These are phyloP conservation scores for Botrytis fragariae DNA, from an alignment of 2,329 filamentous ascomycete species.

Conservation along the genomic window DNA sequence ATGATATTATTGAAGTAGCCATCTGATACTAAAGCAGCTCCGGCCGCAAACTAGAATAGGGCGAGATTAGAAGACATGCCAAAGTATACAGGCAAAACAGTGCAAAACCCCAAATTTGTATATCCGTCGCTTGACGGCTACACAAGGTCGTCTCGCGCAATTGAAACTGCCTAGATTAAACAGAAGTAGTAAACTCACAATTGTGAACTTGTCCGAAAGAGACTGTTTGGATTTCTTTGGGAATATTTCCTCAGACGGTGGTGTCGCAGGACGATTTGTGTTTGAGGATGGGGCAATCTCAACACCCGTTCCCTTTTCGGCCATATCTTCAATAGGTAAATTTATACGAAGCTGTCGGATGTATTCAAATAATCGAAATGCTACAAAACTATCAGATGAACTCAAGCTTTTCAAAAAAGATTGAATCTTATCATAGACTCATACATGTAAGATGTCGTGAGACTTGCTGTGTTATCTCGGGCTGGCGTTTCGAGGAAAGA, in stretches of 20 bases:
- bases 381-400: background rate
- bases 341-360: background rate
- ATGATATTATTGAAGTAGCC: constrained; percentile 41
- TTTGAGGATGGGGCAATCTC: background rate
- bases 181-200: constrained; percentile 21
- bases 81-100: background rate
- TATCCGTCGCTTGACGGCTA: background rate
- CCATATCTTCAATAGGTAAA: background rate
- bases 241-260: constrained; percentile 20
- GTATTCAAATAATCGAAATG: background rate
- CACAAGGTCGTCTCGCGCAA: background rate
- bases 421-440: background rate
- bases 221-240: constrained; percentile 29
- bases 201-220: constrained; percentile 36
- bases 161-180: background rate
- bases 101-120: background rate
- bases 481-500: background rate
- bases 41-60: constrained; percentile 32
- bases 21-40: constrained; percentile 38
- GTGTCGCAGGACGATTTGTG: background rate
- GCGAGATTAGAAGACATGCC: background rate
- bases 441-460: background rate
- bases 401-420: background rate
- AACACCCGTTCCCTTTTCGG: background rate
- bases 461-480: background rate